Evolutionary conservation across 345 rosid genomes (phyloP).

Genomic region (Punica granatum): DNA sequence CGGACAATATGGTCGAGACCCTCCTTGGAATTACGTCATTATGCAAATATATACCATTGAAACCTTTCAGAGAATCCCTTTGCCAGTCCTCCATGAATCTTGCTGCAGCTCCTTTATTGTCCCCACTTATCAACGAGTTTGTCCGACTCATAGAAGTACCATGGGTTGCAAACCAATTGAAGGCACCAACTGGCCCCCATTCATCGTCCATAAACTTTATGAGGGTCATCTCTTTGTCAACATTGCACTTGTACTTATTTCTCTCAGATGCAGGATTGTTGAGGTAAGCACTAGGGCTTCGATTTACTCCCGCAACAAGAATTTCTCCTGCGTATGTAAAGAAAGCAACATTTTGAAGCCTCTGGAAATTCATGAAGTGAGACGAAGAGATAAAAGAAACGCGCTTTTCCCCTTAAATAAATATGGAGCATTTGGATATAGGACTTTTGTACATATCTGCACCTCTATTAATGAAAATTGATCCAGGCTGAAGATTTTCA

Average conservation of each 20-base stretch:
- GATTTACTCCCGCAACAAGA: conserved; percentile 61
- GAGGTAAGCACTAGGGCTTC: conserved; percentile 65
- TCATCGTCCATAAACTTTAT: conserved; percentile 52
- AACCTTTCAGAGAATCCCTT: conserved; percentile 7
- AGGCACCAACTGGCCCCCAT: conserved; percentile 57
- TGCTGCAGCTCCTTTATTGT: conserved; percentile 72
- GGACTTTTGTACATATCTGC: neutral
- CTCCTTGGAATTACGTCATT: conserved; percentile 35
- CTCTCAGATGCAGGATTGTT: conserved; percentile 51
- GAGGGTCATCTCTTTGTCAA: conserved; percentile 67
- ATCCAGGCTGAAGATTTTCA: conserved; percentile 57
- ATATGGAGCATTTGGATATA: neutral
- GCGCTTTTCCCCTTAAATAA: neutral
- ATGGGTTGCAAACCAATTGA: conserved; percentile 76
- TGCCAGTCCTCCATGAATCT: conserved; percentile 78
- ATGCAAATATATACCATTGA: neutral
- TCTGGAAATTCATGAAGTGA: neutral
- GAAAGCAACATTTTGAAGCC: neutral
- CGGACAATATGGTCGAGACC: conserved; percentile 48
- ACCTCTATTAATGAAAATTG: conserved; percentile 42
- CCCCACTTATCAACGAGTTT: conserved; percentile 62
- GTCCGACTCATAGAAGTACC: conserved; percentile 73
- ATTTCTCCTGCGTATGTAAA: conserved; percentile 37
- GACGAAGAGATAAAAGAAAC: neutral
- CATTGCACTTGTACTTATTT: conserved; percentile 44